Evolutionary conservation across 345 rosid species (phyloP).

Genomic region (Bruguiera gymnorhiza): DNA sequence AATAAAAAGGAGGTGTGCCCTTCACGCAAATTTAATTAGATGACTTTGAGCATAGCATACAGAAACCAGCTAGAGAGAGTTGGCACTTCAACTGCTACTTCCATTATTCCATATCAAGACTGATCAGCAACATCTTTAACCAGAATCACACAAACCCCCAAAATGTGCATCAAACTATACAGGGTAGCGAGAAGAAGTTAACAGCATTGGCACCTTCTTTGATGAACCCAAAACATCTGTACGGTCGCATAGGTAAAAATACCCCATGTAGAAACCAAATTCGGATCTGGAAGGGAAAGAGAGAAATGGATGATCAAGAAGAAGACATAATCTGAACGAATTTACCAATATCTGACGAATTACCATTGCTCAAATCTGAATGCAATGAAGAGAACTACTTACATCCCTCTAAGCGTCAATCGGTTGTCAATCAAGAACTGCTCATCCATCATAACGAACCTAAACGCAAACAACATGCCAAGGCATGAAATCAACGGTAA

Average conservation of each 20-base stretch:
- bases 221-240: constrained; percentile 75
- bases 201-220: constrained; percentile 53
- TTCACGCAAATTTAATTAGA: not conserved
- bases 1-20: not conserved
- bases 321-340: not conserved
- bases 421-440: constrained; percentile 83
- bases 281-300: constrained; percentile 56
- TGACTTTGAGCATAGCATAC: not conserved
- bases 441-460: constrained; percentile 81
- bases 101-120: not conserved
- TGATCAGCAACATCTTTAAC: not conserved
- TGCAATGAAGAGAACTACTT: constrained; percentile 25
- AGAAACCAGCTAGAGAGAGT: not conserved
- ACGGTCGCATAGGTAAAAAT: constrained; percentile 84
- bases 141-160: not conserved
- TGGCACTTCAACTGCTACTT: not conserved
- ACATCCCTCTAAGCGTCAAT: constrained; percentile 83
- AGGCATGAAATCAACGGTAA: not conserved
- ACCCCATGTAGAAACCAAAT: constrained; percentile 56
- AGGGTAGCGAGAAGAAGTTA: constrained; percentile 8
- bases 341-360: not conserved
- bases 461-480: constrained; percentile 24
- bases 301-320: not conserved
- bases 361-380: not conserved
- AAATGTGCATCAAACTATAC: not conserved